These are phyloP conservation scores for Senna tora DNA, from an alignment of 306 rosid species.

Conservation along the genomic window DNA sequence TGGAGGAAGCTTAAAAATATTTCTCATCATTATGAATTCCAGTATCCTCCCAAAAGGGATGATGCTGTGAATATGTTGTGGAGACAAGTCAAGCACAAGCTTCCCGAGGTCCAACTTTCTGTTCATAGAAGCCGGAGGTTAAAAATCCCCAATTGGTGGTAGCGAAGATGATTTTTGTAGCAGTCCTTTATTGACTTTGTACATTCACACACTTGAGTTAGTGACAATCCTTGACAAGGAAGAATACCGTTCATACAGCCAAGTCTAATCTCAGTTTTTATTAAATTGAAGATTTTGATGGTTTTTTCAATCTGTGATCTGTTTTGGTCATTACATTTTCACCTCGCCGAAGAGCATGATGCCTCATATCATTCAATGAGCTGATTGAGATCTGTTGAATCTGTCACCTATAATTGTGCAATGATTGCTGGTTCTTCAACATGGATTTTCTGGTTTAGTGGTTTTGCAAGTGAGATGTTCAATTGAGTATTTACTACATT, in stretches of 20 bases:
- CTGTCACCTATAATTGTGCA: slow-evolving; percentile 12
- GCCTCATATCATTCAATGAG: slow-evolving; percentile 5
- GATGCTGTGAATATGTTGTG: slow-evolving; percentile 94
- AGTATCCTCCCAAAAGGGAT: slow-evolving; percentile 77
- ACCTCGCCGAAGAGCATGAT: slow-evolving; percentile 23
- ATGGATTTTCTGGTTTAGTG: slow-evolving; percentile 14
- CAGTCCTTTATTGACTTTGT: slow-evolving; percentile 38
- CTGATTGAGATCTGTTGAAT: slow-evolving; percentile 16
- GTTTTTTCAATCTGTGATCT: slow-evolving; percentile 32
- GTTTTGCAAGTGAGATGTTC: slow-evolving; percentile 9
- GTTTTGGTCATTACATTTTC: slow-evolving; percentile 29
- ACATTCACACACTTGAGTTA: slow-evolving; percentile 49
- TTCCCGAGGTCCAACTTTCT: slow-evolving; percentile 72
- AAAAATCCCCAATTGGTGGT: slow-evolving; percentile 93
- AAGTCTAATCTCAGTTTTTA: slow-evolving; percentile 29
- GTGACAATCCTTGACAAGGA: slow-evolving; percentile 38
- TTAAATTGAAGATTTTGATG: slow-evolving; percentile 27
- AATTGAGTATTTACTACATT: background rate
- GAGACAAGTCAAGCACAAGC: slow-evolving; percentile 93
- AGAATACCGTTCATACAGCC: slow-evolving; percentile 32
- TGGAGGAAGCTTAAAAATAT: slow-evolving; percentile 74
- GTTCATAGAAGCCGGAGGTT: slow-evolving; percentile 76
- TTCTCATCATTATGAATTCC: slow-evolving; percentile 85
- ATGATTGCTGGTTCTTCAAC: slow-evolving; percentile 7
- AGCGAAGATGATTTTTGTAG: slow-evolving; percentile 55